Evolutionary conservation across 139 green algal species (phyloP), one percentile per base, ranked within the genome.

Genomic region (Diplosphaera chodatii): DNA sequence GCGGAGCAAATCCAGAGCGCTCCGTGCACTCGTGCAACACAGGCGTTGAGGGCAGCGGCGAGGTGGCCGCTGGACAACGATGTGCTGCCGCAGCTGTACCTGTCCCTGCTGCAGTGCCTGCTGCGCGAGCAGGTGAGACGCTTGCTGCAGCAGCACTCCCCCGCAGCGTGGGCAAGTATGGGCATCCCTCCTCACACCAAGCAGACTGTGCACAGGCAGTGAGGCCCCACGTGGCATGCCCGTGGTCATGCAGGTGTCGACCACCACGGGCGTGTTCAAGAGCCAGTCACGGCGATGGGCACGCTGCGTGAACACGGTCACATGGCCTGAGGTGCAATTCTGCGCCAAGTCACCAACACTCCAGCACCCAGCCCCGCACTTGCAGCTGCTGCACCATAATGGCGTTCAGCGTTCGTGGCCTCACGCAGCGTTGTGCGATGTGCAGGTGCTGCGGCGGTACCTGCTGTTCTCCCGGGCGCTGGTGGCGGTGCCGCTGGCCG

Each of bases 291-390:
- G 64, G 31, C 68, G 75, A 1, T 86, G 81, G 81, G 64, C 55
- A 3, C 68, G 74, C 1, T 63, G 82, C 15, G 27, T 86, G 30
- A 74, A 71, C 59, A 63, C 67, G 18, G 55, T 59, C 22, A 84
- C 78, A 3, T 88, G 83, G 83, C 80, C 83, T 1, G 83, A 88
- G 71, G 48, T 59, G 48, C 4, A n/a, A n/a, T n/a, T n/a, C n/a
- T n/a, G n/a, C n/a, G n/a, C n/a, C n/a, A n/a, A n/a, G n/a, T n/a
- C n/a, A n/a, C n/a, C n/a, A n/a, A n/a, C n/a, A n/a, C n/a, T n/a
- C n/a, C n/a, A n/a, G n/a, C n/a, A n/a, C n/a, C n/a, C n/a, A n/a
- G n/a, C n/a, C n/a, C n/a, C n/a, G n/a, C n/a, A n/a, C n/a, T n/a
- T n/a, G n/a, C n/a, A n/a, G n/a, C n/a, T n/a, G n/a, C n/a, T n/a